A percentile compares a stretch with the other conserved stretches of the same genome.
Conservation (phyloP, 2,329 filamentous ascomycete species). For the Sporothrix sp. region DNA sequence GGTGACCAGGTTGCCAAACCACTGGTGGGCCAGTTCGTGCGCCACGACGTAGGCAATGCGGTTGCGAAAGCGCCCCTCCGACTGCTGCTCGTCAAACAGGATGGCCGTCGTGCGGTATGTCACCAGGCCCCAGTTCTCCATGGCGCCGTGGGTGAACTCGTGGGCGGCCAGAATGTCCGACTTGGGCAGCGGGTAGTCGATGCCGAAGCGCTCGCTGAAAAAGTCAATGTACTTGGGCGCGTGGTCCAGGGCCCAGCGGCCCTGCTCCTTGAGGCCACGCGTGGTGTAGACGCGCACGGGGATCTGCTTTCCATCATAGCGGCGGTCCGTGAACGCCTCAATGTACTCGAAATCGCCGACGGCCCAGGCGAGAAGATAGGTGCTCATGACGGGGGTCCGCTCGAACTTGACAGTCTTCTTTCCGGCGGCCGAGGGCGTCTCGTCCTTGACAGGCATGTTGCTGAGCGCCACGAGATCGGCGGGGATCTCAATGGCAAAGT, state of each 20-base stretch:
- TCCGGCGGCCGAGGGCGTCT: conserved; percentile 39
- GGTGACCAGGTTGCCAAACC: conserved; percentile 95
- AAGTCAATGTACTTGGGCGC: conserved; percentile 91
- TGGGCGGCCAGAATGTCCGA: conserved; percentile 84
- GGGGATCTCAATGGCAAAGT: conserved; percentile 86
- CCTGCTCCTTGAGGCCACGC: conserved; percentile 85
- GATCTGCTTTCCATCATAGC: conserved; percentile 72
- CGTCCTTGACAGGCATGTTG: conserved; percentile 86
- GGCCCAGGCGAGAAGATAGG: conserved; percentile 84
- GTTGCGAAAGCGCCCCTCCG: conserved; percentile 84
- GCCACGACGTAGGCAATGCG: conserved; percentile 93
- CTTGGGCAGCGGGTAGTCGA: conserved; percentile 90
- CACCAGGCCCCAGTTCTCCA: conserved; percentile 96
- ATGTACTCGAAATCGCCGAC: conserved; percentile 96
- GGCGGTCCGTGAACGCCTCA: conserved; percentile 78
- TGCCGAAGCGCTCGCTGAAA: conserved; percentile 88
- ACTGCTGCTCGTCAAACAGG: conserved; percentile 88
- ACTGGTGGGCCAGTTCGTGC: conserved; percentile 96
- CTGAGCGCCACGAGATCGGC: conserved; percentile 80
- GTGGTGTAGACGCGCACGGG: conserved; percentile 96
- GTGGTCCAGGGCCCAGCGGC: conserved; percentile 78
- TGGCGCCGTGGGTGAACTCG: conserved; percentile 79
- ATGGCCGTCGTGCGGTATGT: conserved; percentile 94
- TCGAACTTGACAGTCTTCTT: conserved; percentile 72
- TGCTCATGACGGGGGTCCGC: conserved; percentile 82